Evolutionary conservation across 768 basidiomycete genomes (phyloP), one percentile per base, ranked within the genome.

Genomic region (Leccinum disarticulatum): DNA sequence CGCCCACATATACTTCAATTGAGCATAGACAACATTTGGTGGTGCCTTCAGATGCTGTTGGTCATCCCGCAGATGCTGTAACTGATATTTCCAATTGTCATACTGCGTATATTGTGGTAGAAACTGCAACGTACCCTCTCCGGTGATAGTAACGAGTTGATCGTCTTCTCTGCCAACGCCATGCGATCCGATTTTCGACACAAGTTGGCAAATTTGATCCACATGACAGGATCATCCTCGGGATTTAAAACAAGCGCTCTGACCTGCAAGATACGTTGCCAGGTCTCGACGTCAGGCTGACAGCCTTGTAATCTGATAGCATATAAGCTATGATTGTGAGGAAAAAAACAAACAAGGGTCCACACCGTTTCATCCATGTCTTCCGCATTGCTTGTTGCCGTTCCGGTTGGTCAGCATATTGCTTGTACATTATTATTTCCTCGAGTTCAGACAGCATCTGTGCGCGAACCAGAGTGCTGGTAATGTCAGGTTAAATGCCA

Each of bases 401-500:
- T 60, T 96, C 93, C 1, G 93, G 89, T 70, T 97, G 93, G 73
- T 98, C 96, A 22, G 88, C 89, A 64, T 87, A 87, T 72, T 96
- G 91, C 74, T 98, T 98, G 78, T 95, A 98, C 43, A 86, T 78
- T 60, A 99, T 97, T 66, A 98, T 97, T 70, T 99, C 97, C 69
- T 99, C 97, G 7, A 99, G 80, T 70, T 99, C 97, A 2, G 96
- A 95, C 14, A 99, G 81, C 93, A 98, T 96, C 75, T 99, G 97
- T 1, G 97, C 95, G 10, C 97, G 90, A 57, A 99, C 95, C 81
- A 98, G 90, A 33, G 91, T 89, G 69, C 95, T 98, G 62, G 57
- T 51, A 15, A 58, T 9, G 36, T 73, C 41, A 68, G 61, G 4
- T 47, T 56, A 41, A 52, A 66, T 17, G 0, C 15, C 14, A 68